Percentiles rank a stretch among this genome's conserved stretches.
phyloP scores from a whole-genome alignment of 148 eudicot species.

The Gaultheria prostrata region DNA sequence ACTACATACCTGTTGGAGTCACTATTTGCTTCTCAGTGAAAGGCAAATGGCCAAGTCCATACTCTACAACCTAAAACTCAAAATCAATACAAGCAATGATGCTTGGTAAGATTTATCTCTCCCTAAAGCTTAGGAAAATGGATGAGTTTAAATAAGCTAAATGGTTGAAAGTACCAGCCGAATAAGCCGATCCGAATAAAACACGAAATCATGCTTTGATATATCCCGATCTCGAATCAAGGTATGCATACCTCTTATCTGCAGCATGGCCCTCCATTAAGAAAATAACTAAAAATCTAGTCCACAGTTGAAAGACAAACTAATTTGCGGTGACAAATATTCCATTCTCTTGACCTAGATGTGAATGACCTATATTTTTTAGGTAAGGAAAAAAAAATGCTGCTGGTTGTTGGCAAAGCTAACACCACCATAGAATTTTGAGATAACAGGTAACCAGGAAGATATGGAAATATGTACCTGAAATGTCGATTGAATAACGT shows the following conservation, averaged over 20 bases:
- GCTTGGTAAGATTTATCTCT: neutral
- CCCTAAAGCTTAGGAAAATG: neutral
- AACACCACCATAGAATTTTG: neutral
- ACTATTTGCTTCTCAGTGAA: constrained; percentile 87
- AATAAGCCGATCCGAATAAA: constrained; percentile 94
- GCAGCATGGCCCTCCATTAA: constrained; percentile 27
- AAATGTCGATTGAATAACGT: constrained; percentile 88
- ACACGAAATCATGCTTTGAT: constrained; percentile 93
- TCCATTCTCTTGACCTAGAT: neutral
- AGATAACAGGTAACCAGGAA: neutral
- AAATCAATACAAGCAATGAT: constrained; percentile 14
- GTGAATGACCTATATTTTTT: neutral
- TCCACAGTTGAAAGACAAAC: neutral
- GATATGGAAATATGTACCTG: constrained; percentile 48
- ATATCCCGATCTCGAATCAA: constrained; percentile 85
- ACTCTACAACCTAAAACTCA: constrained; percentile 80
- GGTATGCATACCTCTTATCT: constrained; percentile 99
- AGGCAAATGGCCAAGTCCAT: constrained; percentile 97
- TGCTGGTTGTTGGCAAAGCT: neutral
- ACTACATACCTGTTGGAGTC: constrained; percentile 83
- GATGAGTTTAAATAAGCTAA: neutral
- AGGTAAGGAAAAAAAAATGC: neutral
- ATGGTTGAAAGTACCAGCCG: constrained; percentile 61
- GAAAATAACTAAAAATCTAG: neutral
- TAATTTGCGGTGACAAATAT: neutral